Conservation (phyloP, 345 rosid species). For the Angophora floribunda region DNA sequence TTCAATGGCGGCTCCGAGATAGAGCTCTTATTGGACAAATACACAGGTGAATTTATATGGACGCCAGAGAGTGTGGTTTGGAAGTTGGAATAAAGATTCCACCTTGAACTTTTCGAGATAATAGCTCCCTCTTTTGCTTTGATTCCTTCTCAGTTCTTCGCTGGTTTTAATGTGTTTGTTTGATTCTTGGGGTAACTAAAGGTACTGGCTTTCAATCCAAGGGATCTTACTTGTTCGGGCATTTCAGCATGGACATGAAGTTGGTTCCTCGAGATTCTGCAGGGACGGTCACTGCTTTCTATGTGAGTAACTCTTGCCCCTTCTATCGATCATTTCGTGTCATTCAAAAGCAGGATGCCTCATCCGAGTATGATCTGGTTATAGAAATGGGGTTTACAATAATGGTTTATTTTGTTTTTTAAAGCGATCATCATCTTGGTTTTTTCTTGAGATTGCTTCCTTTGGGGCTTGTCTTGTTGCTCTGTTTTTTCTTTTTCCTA, state of each 20-base stretch:
- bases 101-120: not conserved
- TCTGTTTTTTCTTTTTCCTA: not conserved
- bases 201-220: constrained; percentile 92
- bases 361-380: not conserved
- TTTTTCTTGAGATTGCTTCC: not conserved
- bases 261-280: constrained; percentile 78
- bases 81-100: not conserved
- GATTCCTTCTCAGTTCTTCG: not conserved
- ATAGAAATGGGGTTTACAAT: not conserved
- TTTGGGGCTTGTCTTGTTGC: not conserved
- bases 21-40: constrained; percentile 61
- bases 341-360: not conserved
- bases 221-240: constrained; percentile 75
- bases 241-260: constrained; percentile 80
- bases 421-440: not conserved
- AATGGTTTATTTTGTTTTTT: not conserved
- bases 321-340: not conserved
- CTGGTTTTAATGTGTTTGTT: not conserved
- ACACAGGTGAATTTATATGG: constrained; percentile 38
- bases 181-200: not conserved
- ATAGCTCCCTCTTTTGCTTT: not conserved
- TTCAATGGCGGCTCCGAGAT: constrained; percentile 64
- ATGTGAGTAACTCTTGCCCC: constrained; percentile 25
- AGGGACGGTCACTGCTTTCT: constrained; percentile 81
- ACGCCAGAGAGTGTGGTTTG: not conserved